Conservation (phyloP, 108 stramenopile genomes). For the Aurantiochytrium sp. region DNA sequence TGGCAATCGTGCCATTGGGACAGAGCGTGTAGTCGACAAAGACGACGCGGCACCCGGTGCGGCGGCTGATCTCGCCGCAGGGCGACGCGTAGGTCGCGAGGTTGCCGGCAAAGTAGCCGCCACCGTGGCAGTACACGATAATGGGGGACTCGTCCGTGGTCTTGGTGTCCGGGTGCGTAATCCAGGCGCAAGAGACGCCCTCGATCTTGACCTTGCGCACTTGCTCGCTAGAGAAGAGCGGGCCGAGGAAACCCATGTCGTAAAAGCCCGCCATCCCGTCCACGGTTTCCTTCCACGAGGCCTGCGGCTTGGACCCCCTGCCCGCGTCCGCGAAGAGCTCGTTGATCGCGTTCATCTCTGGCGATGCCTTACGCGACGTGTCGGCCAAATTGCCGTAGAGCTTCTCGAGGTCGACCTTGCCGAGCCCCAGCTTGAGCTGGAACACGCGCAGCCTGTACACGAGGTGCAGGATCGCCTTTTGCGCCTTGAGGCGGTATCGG, state of each 20-base stretch:
- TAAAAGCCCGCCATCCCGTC: not conserved
- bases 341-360: too few species aligned
- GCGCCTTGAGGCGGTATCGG: too few species aligned
- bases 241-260: not conserved
- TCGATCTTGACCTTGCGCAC: not conserved
- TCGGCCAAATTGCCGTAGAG: too few species aligned
- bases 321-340: too few species aligned
- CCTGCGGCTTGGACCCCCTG: too few species aligned
- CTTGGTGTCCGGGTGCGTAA: not conserved
- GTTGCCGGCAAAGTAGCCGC: not conserved
- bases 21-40: conserved; percentile 5
- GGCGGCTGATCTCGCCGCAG: not conserved
- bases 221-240: not conserved
- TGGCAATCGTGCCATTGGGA: not conserved
- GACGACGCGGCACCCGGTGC: not conserved
- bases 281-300: too few species aligned
- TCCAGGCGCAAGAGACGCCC: not conserved
- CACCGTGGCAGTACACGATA: conserved; percentile 8
- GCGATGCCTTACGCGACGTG: too few species aligned
- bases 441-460: too few species aligned
- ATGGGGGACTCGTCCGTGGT: not conserved
- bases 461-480: too few species aligned
- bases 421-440: too few species aligned
- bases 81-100: not conserved
- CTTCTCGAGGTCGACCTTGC: too few species aligned